These are phyloP conservation scores for Alternaria conjuncta DNA, from an alignment of 2,329 filamentous ascomycete genomes.

Conservation along the genomic window DNA sequence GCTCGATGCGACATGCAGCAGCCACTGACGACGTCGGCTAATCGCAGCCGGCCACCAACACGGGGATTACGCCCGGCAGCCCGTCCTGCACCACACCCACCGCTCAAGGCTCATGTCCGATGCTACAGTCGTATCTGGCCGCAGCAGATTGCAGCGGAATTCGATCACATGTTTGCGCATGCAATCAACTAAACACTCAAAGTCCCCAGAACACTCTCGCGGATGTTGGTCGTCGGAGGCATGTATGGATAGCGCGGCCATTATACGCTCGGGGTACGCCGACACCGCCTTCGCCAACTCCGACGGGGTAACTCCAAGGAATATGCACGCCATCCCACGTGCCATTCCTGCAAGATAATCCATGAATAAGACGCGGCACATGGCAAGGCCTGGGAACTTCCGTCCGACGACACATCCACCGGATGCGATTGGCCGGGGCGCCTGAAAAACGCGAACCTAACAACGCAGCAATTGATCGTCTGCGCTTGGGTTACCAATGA, in stretches of 20 bases:
- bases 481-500: constrained; percentile 11
- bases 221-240: neutral
- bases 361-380: constrained; percentile 9
- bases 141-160: neutral
- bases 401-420: neutral
- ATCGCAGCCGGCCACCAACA: constrained; percentile 4
- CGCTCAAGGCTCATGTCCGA: neutral
- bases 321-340: constrained; percentile 6
- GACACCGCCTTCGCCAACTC: neutral
- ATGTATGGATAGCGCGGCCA: neutral
- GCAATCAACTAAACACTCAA: neutral
- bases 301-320: constrained; percentile 4
- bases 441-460: constrained; percentile 9
- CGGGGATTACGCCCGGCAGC: constrained; percentile 5
- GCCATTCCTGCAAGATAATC: neutral
- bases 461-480: constrained; percentile 12
- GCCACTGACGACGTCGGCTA: constrained; percentile 3
- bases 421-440: constrained; percentile 14
- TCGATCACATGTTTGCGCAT: neutral
- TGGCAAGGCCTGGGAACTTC: constrained; percentile 9
- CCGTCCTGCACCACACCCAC: neutral
- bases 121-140: neutral
- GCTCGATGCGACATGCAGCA: neutral
- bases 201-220: neutral
- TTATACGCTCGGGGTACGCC: neutral